These are phyloP conservation scores for Microglena sp. DNA, from an alignment of 139 green algal species.

Conservation along the genomic window DNA sequence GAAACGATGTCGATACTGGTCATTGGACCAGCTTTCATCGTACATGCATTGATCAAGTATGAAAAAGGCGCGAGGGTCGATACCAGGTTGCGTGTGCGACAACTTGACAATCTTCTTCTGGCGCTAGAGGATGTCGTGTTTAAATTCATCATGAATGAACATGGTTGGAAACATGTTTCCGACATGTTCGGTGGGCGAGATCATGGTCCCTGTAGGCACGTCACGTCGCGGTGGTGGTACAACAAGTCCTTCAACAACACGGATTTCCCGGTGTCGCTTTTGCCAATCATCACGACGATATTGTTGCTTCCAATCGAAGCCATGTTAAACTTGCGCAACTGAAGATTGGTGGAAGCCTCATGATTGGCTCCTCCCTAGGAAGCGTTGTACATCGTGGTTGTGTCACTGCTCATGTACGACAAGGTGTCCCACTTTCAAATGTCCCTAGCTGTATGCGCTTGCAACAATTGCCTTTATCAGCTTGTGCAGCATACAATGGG, in stretches of 20 bases:
- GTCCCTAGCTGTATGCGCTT: too few species aligned
- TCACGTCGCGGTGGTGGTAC: constrained; percentile 14
- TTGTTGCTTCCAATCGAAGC: not conserved
- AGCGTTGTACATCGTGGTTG: too few species aligned
- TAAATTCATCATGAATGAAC: constrained; percentile 20
- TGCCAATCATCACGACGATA: constrained; percentile 18
- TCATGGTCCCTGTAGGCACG: constrained; percentile 10
- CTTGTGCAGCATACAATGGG: too few species aligned
- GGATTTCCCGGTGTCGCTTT: constrained; percentile 20
- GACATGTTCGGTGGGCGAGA: constrained; percentile 16
- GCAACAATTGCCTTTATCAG: too few species aligned
- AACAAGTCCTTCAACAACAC: constrained; percentile 13
- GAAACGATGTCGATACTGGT: too few species aligned
- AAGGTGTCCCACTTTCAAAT: too few species aligned
- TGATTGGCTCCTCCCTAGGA: too few species aligned
- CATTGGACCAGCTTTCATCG: constrained; percentile 7
- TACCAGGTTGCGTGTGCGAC: too few species aligned
- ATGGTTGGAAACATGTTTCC: constrained; percentile 6
- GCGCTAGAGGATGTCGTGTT: constrained; percentile 2
- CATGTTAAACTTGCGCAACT: not conserved
- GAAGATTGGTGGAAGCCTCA: too few species aligned
- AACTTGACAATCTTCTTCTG: too few species aligned
- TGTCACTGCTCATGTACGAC: too few species aligned
- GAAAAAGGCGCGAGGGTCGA: constrained; percentile 9
- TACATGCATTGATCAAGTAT: constrained; percentile 21